These are phyloP conservation scores for Syzygium malaccense DNA, from an alignment of 441 rosid genomes.

Conservation along the genomic window DNA sequence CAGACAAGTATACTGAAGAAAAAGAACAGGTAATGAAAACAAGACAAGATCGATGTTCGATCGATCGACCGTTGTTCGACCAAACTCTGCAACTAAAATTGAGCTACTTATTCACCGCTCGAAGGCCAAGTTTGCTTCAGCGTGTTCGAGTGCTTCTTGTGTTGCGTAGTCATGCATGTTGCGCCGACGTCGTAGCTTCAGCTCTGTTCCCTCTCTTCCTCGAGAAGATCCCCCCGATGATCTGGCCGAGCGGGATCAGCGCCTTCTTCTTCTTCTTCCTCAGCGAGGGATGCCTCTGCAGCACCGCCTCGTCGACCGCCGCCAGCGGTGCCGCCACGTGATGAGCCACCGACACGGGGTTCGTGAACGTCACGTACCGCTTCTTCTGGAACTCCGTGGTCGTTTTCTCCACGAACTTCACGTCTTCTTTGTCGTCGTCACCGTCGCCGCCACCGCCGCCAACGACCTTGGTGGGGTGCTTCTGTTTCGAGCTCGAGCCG, in stretches of 20 bases:
- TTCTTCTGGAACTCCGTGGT: conserved; percentile 52
- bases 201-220: conserved; percentile 39
- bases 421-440: conserved; percentile 13
- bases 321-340: conserved; percentile 23
- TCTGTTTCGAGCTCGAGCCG: conserved; percentile 1
- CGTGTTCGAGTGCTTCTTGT: not conserved
- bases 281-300: conserved; percentile 76
- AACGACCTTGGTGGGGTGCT: conserved; percentile 10
- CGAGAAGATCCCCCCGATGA: conserved; percentile 69
- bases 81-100: not conserved
- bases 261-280: conserved; percentile 70
- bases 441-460: not conserved
- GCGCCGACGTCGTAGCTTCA: conserved; percentile 1
- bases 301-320: conserved; percentile 19
- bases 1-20: not conserved
- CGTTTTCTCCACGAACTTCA: conserved; percentile 31
- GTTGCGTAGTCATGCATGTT: not conserved
- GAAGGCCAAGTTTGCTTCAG: no score
- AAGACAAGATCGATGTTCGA: not conserved
- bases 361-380: conserved; percentile 66
- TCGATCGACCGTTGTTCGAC: not conserved
- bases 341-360: conserved; percentile 36
- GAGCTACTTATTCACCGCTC: not conserved
- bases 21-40: not conserved
- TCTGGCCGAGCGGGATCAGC: conserved; percentile 67